Percentiles rank a stretch among this genome's conserved stretches.
These are phyloP conservation scores for Mortierella sp. DNA, from an alignment of 371 early-diverging fungal species.

Conservation along the genomic window DNA sequence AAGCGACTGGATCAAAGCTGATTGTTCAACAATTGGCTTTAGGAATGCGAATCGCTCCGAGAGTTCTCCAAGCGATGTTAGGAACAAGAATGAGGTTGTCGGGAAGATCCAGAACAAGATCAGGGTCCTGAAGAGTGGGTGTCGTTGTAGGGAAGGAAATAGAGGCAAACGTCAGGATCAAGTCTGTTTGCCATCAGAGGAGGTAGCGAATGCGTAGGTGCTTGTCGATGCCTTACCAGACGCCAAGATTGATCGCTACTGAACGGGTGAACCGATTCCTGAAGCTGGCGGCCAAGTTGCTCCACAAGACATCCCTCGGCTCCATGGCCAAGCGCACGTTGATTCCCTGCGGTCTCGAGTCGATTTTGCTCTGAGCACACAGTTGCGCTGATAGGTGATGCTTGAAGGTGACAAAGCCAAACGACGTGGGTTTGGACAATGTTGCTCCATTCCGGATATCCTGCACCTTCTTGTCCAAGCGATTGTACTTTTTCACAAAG, in stretches of 20 bases:
- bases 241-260: conserved; percentile 61
- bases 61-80: conserved; percentile 77
- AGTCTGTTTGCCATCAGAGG: neutral
- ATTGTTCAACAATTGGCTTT: conserved; percentile 62
- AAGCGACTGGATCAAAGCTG: conserved; percentile 66
- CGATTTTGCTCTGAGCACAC: conserved; percentile 69
- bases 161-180: too few species aligned
- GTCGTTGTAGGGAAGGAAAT: neutral
- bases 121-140: conserved; percentile 53
- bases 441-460: conserved; percentile 55
- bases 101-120: conserved; percentile 81
- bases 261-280: conserved; percentile 60
- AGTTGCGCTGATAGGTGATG: conserved; percentile 62
- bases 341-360: conserved; percentile 75
- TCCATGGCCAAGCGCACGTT: conserved; percentile 88
- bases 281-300: conserved; percentile 74
- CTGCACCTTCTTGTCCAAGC: conserved; percentile 47
- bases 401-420: conserved; percentile 74
- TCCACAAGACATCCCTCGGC: conserved; percentile 93
- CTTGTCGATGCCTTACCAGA: conserved; percentile 45
- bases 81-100: conserved; percentile 75
- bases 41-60: conserved; percentile 69
- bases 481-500: conserved; percentile 55
- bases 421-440: conserved; percentile 63
- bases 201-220: too few species aligned